phyloP scores from a whole-genome alignment of 805 yeast species.

The Suhomyces xylopsoci region DNA sequence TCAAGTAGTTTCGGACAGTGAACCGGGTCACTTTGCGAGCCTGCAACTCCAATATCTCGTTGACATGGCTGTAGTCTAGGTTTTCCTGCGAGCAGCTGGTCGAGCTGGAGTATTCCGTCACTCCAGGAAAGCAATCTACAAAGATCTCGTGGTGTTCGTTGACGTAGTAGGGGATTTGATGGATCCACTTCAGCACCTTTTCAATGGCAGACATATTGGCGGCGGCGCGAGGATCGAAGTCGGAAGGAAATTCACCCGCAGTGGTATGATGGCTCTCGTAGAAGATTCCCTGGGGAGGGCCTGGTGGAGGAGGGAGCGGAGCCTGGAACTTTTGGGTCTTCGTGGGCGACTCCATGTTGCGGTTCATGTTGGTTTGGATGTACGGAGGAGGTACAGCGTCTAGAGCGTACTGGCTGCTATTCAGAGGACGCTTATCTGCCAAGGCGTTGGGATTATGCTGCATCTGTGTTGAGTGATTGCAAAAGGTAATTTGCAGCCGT shows the following conservation, averaged over 20 bases:
- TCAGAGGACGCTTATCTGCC: background rate
- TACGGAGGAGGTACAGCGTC: background rate
- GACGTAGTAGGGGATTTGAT: conserved; percentile 49
- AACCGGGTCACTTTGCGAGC: conserved; percentile 49
- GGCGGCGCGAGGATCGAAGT: conserved; percentile 61
- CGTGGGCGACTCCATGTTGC: background rate
- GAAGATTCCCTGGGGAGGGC: background rate
- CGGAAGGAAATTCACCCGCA: background rate
- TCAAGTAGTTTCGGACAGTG: conserved; percentile 37
- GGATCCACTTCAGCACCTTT: conserved; percentile 65
- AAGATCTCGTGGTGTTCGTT: conserved; percentile 16
- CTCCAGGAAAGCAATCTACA: conserved; percentile 53
- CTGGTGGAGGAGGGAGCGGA: background rate
- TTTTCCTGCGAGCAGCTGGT: conserved; percentile 6
- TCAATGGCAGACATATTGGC: conserved; percentile 64
- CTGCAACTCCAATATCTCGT: conserved; percentile 53
- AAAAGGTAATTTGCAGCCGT: background rate
- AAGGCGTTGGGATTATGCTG: background rate
- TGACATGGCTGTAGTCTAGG: conserved; percentile 25
- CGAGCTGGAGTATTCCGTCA: conserved; percentile 31
- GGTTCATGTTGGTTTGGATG: background rate
- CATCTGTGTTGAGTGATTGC: background rate
- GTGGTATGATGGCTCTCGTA: background rate
- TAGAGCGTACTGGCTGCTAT: background rate
- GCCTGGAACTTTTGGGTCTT: background rate